phyloP scores from a whole-genome alignment of 1,284 basidiomycete genomes.

The Cystobasidiaceae sp. region DNA sequence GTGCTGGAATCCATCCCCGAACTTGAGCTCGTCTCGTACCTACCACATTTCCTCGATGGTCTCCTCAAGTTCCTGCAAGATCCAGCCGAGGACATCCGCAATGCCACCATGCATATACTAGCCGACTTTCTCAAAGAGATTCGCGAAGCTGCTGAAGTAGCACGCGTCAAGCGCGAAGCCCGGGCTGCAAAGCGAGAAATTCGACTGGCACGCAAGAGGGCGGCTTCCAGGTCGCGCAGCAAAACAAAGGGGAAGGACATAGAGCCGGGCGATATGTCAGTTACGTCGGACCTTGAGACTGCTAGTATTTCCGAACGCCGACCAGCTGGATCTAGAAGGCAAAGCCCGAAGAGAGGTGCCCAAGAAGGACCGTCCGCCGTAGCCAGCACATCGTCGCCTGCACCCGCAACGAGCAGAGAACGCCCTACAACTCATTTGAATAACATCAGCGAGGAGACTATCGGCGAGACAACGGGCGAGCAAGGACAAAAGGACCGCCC shows the following conservation, averaged over 20 bases:
- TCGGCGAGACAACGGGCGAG: background rate
- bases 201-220: constrained; percentile 25
- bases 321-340: background rate
- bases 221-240: constrained; percentile 34
- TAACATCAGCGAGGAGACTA: constrained; percentile 3
- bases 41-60: constrained; percentile 92
- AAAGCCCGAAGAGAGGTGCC: constrained; percentile 1
- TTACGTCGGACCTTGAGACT: background rate
- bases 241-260: constrained; percentile 10
- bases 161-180: constrained; percentile 48
- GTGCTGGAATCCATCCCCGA: constrained; percentile 96
- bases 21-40: constrained; percentile 85
- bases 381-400: background rate
- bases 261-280: constrained; percentile 15
- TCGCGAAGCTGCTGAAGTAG: constrained; percentile 64
- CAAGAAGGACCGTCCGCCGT: background rate
- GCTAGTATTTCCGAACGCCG: background rate
- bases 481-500: too few relatives aligned
- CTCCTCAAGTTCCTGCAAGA: constrained; percentile 92
- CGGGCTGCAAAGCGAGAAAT: constrained; percentile 21
- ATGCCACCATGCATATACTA: constrained; percentile 84
- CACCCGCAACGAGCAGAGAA: background rate
- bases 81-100: constrained; percentile 88
- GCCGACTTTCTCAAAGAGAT: constrained; percentile 92
- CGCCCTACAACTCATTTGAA: background rate